Base-by-base conservation (phyloP, 805 yeast genomes). In the Candida odintsovae region DNA sequence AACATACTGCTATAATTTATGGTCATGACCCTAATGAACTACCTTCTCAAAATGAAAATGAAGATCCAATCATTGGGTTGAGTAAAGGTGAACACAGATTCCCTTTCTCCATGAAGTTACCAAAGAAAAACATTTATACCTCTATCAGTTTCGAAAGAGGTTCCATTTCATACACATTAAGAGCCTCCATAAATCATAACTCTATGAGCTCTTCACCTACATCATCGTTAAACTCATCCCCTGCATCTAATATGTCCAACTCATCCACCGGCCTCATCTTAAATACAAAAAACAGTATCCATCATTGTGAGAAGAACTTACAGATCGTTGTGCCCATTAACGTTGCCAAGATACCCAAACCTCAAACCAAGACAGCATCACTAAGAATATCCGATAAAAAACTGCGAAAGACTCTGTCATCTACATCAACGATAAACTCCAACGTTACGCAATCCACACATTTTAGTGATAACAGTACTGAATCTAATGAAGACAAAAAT, bases 101-200 rank as follows among this genome's bases (percentile, higher is more conserved):
- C 61, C 96, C 96, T 19, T 90, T 90, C 59, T 78, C 84, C 41
- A 86, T 90, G 38, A 83, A 79, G 54, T 71, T 90, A n/a, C 96
- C 97, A 1, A 75, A 74, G 54, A 80, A 78, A 52, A 77, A 85
- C 52, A 75, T 87, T 3, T 83, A 73, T 63, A 85, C 94, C 20
- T 80, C 89, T 43, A 76, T 90, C 22, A 82, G 81, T 52, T 90
- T 90, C 56, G 96, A 90, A 54, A 80, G 82, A 56, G 97, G 97
- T n/a, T 77, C 87, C 18, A 86, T 90, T 15, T 63, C 76, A 4
- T 90, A 90, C 62, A 65, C 67, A 28, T 67, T 90, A 40, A 75
- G 78, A 41, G 83, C 83, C 1, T 55, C 64, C 6, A 57, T 62
- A 21, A 58, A 56, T 44, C 61, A 62, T 41, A 56, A 47, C 23